Evolutionary conservation across 208 protist genomes (phyloP), one percentile per base, ranked within the genome.

Genomic region (Leishmania gerbilli): DNA sequence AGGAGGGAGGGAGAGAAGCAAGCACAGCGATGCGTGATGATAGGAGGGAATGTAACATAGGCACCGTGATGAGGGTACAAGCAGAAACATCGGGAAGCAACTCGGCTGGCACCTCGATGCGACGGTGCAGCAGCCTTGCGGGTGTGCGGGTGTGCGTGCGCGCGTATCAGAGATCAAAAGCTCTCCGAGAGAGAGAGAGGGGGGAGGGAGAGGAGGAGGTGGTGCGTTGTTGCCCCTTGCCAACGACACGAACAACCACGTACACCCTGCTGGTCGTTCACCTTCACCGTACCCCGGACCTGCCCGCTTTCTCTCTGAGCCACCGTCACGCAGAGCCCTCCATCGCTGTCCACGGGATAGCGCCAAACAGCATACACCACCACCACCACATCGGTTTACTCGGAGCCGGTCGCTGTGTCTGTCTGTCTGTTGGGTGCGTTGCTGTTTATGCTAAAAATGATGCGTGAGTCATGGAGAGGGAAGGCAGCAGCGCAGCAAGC

Each of bases 371-470:
- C 24, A 21, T 21, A 37, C 45, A 17, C 74, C n/a, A 68, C 62
- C 8, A 42, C 37, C 37, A 40, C 62, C 31, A 68, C 31, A 17
- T 64, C 21, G 0, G 58, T 31, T 19, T 24, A 8, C 55, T 19
- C 31, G 11, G 31, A 1, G n/a, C 27, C 4, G 2, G 31, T 8
- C 11, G 15, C n/a, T 0, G 62, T 2, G 27, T 0, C 62, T 68
- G 37, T 40, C 72, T 13, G 51, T 83, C 7, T 53, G 8, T 79
- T 17, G 62, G 53, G 19, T 79, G 55, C 1, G 4, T 68, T 24
- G 8, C 40, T 51, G 79, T 27, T 68, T 65, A 51, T 53, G 34
- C 55, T 83, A 15, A 67, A 67, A 47, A 47, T 51, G 34, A 47
- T 7, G n/a, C 21, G 60, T 68, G 21, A 24, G 76, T 40, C 15